Base-by-base conservation (phyloP, 2,329 filamentous ascomycete genomes). In the Westerdykella aurantiaca region DNA sequence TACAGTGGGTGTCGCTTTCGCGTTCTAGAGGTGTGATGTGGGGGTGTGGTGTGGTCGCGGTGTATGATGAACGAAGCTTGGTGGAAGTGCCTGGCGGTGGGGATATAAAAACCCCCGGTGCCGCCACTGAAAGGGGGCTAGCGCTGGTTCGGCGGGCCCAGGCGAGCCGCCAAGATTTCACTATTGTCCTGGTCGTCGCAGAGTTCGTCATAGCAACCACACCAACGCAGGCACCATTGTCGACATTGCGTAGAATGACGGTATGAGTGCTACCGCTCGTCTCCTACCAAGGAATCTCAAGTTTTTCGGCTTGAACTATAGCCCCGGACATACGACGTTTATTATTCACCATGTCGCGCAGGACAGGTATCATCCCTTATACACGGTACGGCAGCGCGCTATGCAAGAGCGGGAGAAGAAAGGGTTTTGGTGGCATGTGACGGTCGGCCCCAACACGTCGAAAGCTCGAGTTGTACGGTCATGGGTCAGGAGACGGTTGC, bases 361-460 rank as follows among this genome's bases (percentile, higher is more conserved):
- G 22, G 60, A 62, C 38, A 12, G 34, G 7, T 47, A 52, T 22
- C 61, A 67, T 34, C 63, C 64, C 10, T 52, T 66, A 4, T 29
- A 53, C 49, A 45, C 46, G 11, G 39, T 48, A 7, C 56, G 53
- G 37, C 48, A 38, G 31, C 60, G 62, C 21, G 48, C 45, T 16
- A 42, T 49, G 10, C 31, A 37, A 2, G 44, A 50, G 21, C 51
- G 53, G n/a, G 54, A 54, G 16, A 48, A 47, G 18, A 51, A 61
- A 16, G 56, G 58, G 0, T 53, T 68, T 2, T 66, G 61, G 63
- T 64, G 61, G 64, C 51, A 61, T 43, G 53, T 55, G 5, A 61
- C 56, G 2, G 52, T 53, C 2, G 43, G 48, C 9, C 12, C 45
- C 11, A 56, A 56, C 12, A 39, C 58, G 16, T 60, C 54, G 21